Conservation (phyloP, 352 stramenopile species). For the Phytophthora europaea region DNA sequence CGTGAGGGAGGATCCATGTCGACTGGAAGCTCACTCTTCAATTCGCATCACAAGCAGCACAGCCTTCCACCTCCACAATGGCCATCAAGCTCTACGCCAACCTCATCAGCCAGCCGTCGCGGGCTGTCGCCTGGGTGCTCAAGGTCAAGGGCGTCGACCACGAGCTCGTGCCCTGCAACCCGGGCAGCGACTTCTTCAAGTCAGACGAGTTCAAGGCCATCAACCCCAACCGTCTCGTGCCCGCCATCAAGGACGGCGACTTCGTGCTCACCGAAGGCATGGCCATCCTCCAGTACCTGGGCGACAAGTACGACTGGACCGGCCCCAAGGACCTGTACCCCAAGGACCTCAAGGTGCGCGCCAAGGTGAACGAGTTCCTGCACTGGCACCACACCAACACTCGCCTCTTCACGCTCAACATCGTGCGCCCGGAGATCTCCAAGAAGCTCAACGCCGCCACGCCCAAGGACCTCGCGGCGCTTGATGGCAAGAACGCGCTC, state of each 20-base stretch:
- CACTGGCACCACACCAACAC: slow-evolving; percentile 79
- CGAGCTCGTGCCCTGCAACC: slow-evolving; percentile 49
- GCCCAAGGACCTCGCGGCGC: slow-evolving; percentile 41
- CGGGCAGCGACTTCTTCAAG: slow-evolving; percentile 47
- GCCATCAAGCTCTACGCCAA: slow-evolving; percentile 68
- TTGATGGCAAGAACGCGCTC: slow-evolving; percentile 47
- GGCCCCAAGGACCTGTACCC: slow-evolving; percentile 59
- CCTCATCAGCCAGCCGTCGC: slow-evolving; percentile 65
- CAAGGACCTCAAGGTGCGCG: slow-evolving; percentile 46
- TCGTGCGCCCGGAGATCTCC: slow-evolving; percentile 49
- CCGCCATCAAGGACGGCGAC: slow-evolving; percentile 63
- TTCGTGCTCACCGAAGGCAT: slow-evolving; percentile 69
- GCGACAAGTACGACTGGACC: slow-evolving; percentile 64
- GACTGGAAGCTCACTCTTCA: slow-evolving; percentile 28
- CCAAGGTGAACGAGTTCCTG: slow-evolving; percentile 76
- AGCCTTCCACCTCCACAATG: slow-evolving; percentile 25
- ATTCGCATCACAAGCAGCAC: slow-evolving; percentile 13
- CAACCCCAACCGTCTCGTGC: slow-evolving; percentile 64
- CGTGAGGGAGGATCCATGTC: slow-evolving; percentile 2
- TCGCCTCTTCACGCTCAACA: slow-evolving; percentile 57
- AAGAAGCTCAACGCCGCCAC: slow-evolving; percentile 45
- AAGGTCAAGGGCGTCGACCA: slow-evolving; percentile 56
- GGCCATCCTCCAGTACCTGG: slow-evolving; percentile 68
- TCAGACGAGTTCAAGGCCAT: slow-evolving; percentile 62
- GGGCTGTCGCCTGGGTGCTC: slow-evolving; percentile 52